A percentile compares a stretch with the other conserved stretches of the same genome.
Evolutionary conservation across 2,329 filamentous ascomycete genomes (phyloP).

Genomic region (Fusarium torulosum): DNA sequence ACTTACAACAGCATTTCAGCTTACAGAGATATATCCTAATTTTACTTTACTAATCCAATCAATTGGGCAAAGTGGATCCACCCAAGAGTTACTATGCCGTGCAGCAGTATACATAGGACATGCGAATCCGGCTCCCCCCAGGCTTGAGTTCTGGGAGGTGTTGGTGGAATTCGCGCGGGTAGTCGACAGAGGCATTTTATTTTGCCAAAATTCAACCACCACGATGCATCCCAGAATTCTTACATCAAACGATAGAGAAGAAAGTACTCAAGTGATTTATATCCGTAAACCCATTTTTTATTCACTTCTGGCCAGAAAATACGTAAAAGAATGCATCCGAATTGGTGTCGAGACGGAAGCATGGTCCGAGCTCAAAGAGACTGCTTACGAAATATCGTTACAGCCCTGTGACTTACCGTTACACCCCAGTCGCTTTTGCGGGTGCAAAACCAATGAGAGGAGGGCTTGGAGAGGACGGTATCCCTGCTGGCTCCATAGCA

Average conservation of each 20-base stretch:
- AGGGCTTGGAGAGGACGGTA: constrained; percentile 2
- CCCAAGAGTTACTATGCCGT: too few species aligned
- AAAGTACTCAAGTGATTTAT: neutral
- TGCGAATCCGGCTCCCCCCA: neutral
- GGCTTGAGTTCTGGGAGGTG: neutral
- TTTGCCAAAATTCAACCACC: neutral
- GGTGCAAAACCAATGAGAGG: constrained; percentile 3
- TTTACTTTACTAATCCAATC: too few species aligned
- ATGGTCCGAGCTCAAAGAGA: neutral
- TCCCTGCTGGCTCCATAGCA: neutral
- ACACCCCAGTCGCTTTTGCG: neutral
- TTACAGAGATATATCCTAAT: too few species aligned
- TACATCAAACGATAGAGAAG: neutral
- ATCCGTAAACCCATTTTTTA: neutral
- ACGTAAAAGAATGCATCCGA: neutral
- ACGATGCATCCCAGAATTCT: neutral
- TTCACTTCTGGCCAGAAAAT: neutral
- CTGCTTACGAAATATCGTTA: constrained; percentile 8
- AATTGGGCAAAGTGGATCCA: too few species aligned
- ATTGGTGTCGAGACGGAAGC: neutral
- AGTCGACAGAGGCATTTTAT: neutral
- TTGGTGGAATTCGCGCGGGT: neutral
- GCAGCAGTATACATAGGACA: too few species aligned
- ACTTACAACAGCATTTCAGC: too few species aligned
- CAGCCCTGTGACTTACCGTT: neutral